Base-by-base conservation (phyloP, 306 rosid genomes). In the Myrica gale region DNA sequence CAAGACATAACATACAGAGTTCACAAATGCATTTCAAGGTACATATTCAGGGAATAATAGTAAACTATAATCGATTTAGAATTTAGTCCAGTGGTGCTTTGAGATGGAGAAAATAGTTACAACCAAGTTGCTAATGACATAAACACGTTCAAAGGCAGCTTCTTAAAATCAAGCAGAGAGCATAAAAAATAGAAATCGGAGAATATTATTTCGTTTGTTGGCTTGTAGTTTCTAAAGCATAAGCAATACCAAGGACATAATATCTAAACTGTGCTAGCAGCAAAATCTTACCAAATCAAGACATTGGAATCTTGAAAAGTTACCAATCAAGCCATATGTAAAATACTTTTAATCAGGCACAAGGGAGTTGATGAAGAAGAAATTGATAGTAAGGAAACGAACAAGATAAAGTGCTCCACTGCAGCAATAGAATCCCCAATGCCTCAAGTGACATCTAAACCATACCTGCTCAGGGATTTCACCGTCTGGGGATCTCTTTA, bases 401-500 rank as follows among this genome's bases (percentile, higher is more conserved):
- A 9, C 67, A 42, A 26, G 8, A 0, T 8, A 12, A 26, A 60
- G 17, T 1, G 41, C 43, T 13, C 42, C 2, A 26, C 6, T 26
- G 41, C 43, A 23, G 26, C 43, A 11, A 60, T 23, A 26, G 12
- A 26, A 57, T 9, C 7, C 4, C 2, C 43, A 60, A 23, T 26
- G 67, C 17, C 43, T 60, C 75, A 32, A 68, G 68, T 53, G 57
- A 8, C 55, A 82, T 5, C 20, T 57, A 78, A 84, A 67, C 7
- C 48, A 60, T 63, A 90, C 98, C 95, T 88, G 95, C 88, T 87
- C 90, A 7, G 89, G 88, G 46, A 89, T 78, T 74, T 84, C 90
- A 47, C 79, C 69, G n/a, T 74, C 87, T 0, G 82, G 47, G 70
- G 86, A 76, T 26, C 76, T 81, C 52, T 75, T 83, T 56, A 78